phyloP scores from a whole-genome alignment of 176 grass and related monocot genomes.

The Aegilops longissima region DNA sequence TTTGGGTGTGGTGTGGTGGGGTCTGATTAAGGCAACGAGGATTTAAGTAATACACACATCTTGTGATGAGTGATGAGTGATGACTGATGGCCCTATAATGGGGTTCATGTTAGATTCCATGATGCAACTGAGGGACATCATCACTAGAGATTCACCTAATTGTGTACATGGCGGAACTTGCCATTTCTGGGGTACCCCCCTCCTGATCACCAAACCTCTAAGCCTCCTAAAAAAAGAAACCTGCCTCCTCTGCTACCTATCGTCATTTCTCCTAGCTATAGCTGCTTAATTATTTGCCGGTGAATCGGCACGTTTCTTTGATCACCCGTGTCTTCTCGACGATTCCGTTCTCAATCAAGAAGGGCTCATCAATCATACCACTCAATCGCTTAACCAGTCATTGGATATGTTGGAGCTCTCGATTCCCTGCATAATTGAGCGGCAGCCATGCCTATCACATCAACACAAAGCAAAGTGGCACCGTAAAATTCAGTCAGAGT shows the following conservation, averaged over 20 bases:
- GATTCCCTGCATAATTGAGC: constrained; percentile 9
- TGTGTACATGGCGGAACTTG: constrained; percentile 42
- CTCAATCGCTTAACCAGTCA: neutral
- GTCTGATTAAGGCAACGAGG: constrained; percentile 22
- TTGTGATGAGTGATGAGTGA: constrained; percentile 39
- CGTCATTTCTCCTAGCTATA: constrained; percentile 13
- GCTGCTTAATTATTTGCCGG: constrained; percentile 11
- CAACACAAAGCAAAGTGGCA: neutral
- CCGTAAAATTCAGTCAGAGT: neutral
- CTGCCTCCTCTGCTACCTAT: neutral
- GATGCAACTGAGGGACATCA: constrained; percentile 63
- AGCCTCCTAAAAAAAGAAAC: constrained; percentile 46
- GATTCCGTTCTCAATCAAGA: neutral
- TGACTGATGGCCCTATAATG: constrained; percentile 45
- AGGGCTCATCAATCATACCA: neutral
- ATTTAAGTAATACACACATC: constrained; percentile 40
- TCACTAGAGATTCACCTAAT: constrained; percentile 65
- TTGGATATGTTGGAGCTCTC: neutral
- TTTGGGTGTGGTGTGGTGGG: neutral
- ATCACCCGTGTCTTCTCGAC: neutral
- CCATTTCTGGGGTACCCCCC: constrained; percentile 48
- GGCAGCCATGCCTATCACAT: neutral
- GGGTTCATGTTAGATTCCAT: constrained; percentile 63
- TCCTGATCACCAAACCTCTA: constrained; percentile 49
- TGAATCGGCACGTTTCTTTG: constrained; percentile 1